phyloP scores from a whole-genome alignment of 257 asterid genomes.

The Petunia secreta region DNA sequence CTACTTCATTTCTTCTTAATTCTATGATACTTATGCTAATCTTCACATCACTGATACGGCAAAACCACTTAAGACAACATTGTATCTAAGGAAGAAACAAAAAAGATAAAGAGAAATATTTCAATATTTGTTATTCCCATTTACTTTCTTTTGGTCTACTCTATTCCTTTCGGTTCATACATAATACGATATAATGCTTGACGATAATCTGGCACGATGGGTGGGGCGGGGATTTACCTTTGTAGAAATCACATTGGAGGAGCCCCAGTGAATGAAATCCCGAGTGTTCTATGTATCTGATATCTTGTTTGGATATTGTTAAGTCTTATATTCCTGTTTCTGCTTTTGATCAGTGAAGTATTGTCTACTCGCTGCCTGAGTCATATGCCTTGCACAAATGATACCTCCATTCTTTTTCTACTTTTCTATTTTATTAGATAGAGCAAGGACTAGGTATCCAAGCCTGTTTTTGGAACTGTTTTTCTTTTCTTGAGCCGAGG shows the following conservation, averaged over 20 bases:
- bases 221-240: not conserved
- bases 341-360: slow-evolving; percentile 9
- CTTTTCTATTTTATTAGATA: slow-evolving; percentile 10
- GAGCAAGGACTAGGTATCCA: not conserved
- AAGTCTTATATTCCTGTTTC: not conserved
- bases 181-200: slow-evolving; percentile 12
- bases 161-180: slow-evolving; percentile 8
- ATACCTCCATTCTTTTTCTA: not conserved
- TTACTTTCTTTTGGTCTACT: slow-evolving; percentile 8
- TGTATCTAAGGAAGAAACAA: not conserved
- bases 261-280: not conserved
- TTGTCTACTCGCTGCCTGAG: not conserved
- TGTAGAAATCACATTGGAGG: not conserved
- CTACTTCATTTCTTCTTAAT: not conserved
- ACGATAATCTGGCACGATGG: not conserved
- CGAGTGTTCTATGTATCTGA: not conserved
- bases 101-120: not conserved
- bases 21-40: not conserved
- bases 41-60: not conserved
- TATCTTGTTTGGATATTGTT: slow-evolving; percentile 2
- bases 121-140: not conserved
- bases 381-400: no score
- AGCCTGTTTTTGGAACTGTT: no score
- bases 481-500: no score
- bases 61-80: not conserved